Evolutionary conservation across 1,139 yeast species (phyloP), one percentile per base, ranked within the genome.

Genomic region (Debaryomyces nepalensis): DNA sequence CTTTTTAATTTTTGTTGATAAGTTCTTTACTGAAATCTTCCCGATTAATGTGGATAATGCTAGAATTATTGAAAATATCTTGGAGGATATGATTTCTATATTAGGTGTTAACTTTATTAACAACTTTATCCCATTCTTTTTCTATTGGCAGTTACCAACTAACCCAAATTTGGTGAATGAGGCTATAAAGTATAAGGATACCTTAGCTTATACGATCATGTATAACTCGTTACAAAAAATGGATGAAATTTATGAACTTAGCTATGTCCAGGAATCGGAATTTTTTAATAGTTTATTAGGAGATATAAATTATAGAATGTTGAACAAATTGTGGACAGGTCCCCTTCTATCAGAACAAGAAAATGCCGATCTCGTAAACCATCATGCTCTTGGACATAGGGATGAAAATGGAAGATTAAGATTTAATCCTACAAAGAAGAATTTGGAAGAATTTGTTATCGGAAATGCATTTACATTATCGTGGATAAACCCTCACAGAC

Each of bases 91-190:
- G 50, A 48, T 64, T 12, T 46, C 52, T 1, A 63, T 63, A 22
- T 68, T 71, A 45, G 83, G 82, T 1, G 55, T 76, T 41, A 78
- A 78, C 48, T 72, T 77, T 29, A 51, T 74, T 11, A 64, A 61
- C 45, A 76, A 76, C 51, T 75, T 70, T 39, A 50, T 77, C 6
- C 78, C 81, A 4, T 75, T 69, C 51, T 73, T 75, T 51, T 68
- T 66, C 48, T 70, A 70, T 46, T 77, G 82, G 81, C 64, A 66
- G 37, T 45, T 67, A 33, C 55, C 61, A 10, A 43, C 51, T 15
- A 37, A 46, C 16, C 48, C 44, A 19, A 46, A 47, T 14, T 41
- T 44, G 4, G 31, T 46, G 9, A 44, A 47, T 11, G 53, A 51
- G 20, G 49, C 53, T 26, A 41, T 50, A 12, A 54, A 51, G 26